Evolutionary conservation across 2,329 filamentous ascomycete genomes (phyloP).

Genomic region (Penicillium sp.): DNA sequence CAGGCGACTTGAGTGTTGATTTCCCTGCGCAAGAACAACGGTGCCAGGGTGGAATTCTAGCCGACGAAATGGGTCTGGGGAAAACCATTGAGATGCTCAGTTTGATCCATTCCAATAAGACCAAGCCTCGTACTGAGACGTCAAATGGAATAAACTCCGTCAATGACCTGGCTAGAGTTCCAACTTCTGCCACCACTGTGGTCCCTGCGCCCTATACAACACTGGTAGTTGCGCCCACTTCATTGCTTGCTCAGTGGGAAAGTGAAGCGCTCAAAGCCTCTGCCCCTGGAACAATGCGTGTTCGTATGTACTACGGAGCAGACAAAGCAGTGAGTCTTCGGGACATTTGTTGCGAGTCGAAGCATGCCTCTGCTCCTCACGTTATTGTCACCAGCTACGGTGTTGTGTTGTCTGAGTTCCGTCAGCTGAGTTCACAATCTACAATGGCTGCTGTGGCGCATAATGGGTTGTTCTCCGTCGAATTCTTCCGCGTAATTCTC

Average conservation of each 20-base stretch:
- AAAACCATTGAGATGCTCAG: slow-evolving; percentile 99
- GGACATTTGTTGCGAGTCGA: slow-evolving; percentile 75
- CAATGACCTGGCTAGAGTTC: slow-evolving; percentile 66
- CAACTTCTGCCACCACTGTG: slow-evolving; percentile 60
- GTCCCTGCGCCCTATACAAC: slow-evolving; percentile 83
- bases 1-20: slow-evolving; percentile 86
- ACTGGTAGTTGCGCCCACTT: slow-evolving; percentile 95
- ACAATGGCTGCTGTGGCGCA: slow-evolving; percentile 69
- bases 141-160: slow-evolving; percentile 49
- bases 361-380: slow-evolving; percentile 77
- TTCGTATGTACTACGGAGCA: slow-evolving; percentile 86
- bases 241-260: slow-evolving; percentile 93
- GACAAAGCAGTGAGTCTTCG: slow-evolving; percentile 82
- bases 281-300: slow-evolving; percentile 77
- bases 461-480: slow-evolving; percentile 82
- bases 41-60: slow-evolving; percentile 88
- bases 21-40: slow-evolving; percentile 95
- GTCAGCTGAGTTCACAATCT: slow-evolving; percentile 62
- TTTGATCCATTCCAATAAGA: slow-evolving; percentile 82
- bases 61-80: slow-evolving; percentile 95
- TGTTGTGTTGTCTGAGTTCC: slow-evolving; percentile 86
- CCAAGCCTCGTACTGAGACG: slow-evolving; percentile 48
- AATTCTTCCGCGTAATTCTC: slow-evolving; percentile 93
- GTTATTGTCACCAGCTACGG: slow-evolving; percentile 96
- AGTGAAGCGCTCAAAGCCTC: slow-evolving; percentile 93